phyloP scores from a whole-genome alignment of 2,329 filamentous ascomycete species.

The Stemphylium beticola region DNA sequence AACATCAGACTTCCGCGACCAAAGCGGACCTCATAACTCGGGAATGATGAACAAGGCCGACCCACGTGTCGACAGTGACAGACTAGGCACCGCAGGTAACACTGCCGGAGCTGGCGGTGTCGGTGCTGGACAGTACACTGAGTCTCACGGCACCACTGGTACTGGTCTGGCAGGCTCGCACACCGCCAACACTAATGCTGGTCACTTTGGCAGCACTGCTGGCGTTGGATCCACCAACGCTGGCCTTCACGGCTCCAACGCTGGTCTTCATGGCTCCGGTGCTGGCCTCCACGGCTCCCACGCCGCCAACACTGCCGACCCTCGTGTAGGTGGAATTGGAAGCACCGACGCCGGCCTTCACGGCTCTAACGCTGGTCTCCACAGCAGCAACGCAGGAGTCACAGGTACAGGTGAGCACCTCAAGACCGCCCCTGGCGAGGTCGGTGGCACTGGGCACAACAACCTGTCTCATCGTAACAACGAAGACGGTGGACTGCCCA shows the following conservation, averaged over 20 bases:
- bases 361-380: constrained; percentile 14
- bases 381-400: not conserved
- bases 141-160: not conserved
- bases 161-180: constrained; percentile 9
- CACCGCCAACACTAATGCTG: too few species aligned
- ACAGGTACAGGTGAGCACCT: constrained; percentile 6
- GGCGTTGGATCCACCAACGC: too few species aligned
- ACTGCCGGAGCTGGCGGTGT: constrained; percentile 34
- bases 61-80: constrained; percentile 27
- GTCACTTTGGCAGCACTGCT: too few species aligned
- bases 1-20: constrained; percentile 28
- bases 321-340: constrained; percentile 24
- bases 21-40: constrained; percentile 38
- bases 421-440: not conserved
- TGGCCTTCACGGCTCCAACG: too few species aligned
- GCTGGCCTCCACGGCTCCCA: constrained; percentile 43
- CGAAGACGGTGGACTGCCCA: constrained; percentile 13
- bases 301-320: constrained; percentile 33
- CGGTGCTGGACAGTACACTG: constrained; percentile 14
- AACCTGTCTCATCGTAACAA: constrained; percentile 10
- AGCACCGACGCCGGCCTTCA: constrained; percentile 17
- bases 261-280: too few species aligned
- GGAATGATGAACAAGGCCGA: constrained; percentile 34
- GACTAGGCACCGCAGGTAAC: constrained; percentile 26
- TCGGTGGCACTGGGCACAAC: not conserved